Base-by-base conservation (phyloP, 495 filamentous ascomycete genomes). In the Talaromyces nanjingensis region DNA sequence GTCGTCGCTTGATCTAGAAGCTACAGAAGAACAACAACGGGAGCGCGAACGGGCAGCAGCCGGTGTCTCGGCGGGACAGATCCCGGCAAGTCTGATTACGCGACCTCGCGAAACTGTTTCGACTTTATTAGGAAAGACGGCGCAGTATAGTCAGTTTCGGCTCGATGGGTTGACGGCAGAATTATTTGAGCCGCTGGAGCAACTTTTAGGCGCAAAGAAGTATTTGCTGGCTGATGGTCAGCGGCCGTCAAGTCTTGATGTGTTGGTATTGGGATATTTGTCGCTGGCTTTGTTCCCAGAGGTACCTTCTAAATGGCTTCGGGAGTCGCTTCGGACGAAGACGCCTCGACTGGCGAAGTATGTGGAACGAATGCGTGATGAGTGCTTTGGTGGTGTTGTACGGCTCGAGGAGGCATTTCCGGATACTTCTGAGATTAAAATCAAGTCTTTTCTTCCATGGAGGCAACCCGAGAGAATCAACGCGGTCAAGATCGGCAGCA, bases 221-320 rank as follows among this genome's bases (percentile, higher is more conserved):
- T 87, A 79, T 67, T 71, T 89, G 18, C 75, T 92, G 1, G 75
- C 76, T 6, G 73, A 76, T 14, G 69, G 74, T 0, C 65, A 70
- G 3, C 56, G 18, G 16, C 79, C 84, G 4, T 82, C 84, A n/a
- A 86, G 80, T 57, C 73, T 91, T n/a, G 89, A 96, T 74, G 96
- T 90, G 70, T 68, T 96, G 27, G 87, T 84, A 1, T 79, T 89
- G 63, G 94, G 86, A 22, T 96, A 93, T 73, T 74, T 97, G 49
- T 81, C 84, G 7, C 72, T 97, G 49, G 88, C 89, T 73, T 74
- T 90, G 3, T 79, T 89, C 20, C 86, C 90, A 2, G 81, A 88
- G 0, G 71, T 94, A 29, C 89, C 91, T 22, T 82, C 88, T 59
- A 72, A 83, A 25, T 97, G 90, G 86, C 79, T 96, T 22, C 76